Conservation (phyloP, 2,329 filamentous ascomycete species). For the Dryadomyces quercivorus region DNA sequence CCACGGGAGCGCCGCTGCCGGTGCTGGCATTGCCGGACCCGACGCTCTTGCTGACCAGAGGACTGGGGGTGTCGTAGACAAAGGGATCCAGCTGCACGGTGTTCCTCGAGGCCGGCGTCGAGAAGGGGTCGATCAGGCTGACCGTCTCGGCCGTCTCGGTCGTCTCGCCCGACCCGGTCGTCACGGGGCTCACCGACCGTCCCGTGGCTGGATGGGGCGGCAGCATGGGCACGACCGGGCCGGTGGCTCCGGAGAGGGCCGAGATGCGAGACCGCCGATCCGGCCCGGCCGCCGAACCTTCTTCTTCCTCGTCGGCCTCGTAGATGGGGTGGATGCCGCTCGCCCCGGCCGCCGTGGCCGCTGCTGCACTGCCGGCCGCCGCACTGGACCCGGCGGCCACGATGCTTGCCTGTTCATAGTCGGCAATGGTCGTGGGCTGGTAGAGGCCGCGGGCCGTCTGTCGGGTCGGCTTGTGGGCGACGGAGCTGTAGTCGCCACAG, state of each 20-base stretch:
- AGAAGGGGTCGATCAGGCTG: constrained; percentile 36
- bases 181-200: constrained; percentile 14
- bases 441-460: constrained; percentile 24
- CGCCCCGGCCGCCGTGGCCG: constrained; percentile 10
- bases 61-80: constrained; percentile 23
- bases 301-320: constrained; percentile 44
- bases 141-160: constrained; percentile 12
- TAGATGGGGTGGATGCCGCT: constrained; percentile 45
- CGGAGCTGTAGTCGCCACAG: neutral
- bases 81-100: constrained; percentile 11
- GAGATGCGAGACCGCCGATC: neutral
- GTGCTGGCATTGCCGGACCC: neutral
- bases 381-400: neutral
- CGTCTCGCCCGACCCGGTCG: neutral
- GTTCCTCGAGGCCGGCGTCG: constrained; percentile 26
- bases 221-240: constrained; percentile 11
- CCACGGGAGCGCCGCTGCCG: neutral
- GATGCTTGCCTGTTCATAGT: constrained; percentile 14
- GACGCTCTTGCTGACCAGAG: constrained; percentile 18
- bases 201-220: constrained; percentile 1
- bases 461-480: constrained; percentile 16
- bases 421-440: constrained; percentile 18
- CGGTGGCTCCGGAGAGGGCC: neutral
- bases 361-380: neutral
- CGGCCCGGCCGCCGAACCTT: constrained; percentile 14